Base-by-base conservation (phyloP, 2,329 filamentous ascomycete species). In the Cercospora sp. region DNA sequence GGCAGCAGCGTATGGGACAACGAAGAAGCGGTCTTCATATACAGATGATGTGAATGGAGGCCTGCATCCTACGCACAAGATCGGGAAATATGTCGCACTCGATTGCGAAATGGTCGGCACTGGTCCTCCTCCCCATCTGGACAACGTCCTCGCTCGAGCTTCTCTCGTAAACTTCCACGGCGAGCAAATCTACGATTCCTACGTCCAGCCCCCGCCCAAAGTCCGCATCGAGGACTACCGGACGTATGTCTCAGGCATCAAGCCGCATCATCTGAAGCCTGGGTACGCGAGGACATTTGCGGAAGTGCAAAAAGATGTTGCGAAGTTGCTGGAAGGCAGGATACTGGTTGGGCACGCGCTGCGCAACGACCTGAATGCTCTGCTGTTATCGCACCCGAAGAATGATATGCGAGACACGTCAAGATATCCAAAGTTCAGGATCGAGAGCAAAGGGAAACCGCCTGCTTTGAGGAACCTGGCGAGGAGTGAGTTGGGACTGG, bases 21-120 rank as follows among this genome's bases (percentile, higher is more conserved):
- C 91, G 45, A 67, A 85, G 86, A 36, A 85, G 88, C 75, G 87
- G 87, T 16, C 91, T 55, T 81, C 87, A 39, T 62, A 57, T 3
- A 84, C 85, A 10, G 72, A 81, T 71, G 74, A 84, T 60, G 73
- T 80, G 59, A 84, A 84, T 70, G 78, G 79, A 70, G 81, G 83
- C 64, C 75, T 81, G 1, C 73, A 77, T 70, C 79, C 82, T 26
- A 87, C 85, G 5, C 81, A 90, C 39, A 87, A 93, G 63, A 82
- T 94, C 20, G 95, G 94, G 62, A 96, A 95, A 84, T 99, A 96
- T 78, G 82, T 99, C 51, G 91, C 92, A 20, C 87, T 99, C 58
- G 95, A 99, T 82, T 99, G 95, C 80, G 95, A 99, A 81, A 99
- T 99, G 95, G 95, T 99, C 28, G 95, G 94, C 59, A 88, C 96